Base-by-base conservation (phyloP, 352 stramenopile species). In the Phytophthora litchii region DNA sequence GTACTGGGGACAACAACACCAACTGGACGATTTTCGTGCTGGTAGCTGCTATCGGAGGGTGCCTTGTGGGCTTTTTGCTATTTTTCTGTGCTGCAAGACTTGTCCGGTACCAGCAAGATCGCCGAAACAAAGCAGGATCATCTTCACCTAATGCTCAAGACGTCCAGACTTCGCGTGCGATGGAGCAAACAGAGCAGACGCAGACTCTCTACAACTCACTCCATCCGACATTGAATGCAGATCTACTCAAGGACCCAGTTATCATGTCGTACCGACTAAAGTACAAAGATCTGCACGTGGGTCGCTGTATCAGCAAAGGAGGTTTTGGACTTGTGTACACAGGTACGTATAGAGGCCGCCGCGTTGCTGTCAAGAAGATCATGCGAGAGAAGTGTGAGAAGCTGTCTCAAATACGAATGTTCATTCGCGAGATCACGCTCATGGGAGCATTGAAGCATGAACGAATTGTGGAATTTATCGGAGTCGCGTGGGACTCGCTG, bases 401-500 rank as follows among this genome's bases (percentile, higher is more conserved):
- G 40, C 34, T 72, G 2, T 55, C 50, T 4, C 70, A 77, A 34
- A 78, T 80, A 19, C 58, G 57, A 5, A 67, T 70, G 60, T 80
- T 80, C 19, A 45, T 78, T 21, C 66, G 57, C 2, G 83, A 92
- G 51, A 91, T 92, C 42, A 74, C 59, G n/a, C 62, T 89, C n/a
- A 80, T 89, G 66, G 68, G 70, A 3, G 75, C 68, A 8, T 60
- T 91, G 1, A 64, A 74, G n/a, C 83, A 92, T 14, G 67, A 76
- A 16, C 75, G 71, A n/a, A 85, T 92, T 17, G 76, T 92, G 8
- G 75, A 81, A 47, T 92, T 91, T 21, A 63, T 91, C 5, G 83
- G 83, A 3, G 80, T 90, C 1, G 68, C 80, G 4, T 92, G 82
- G 79, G 80, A 88, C 31, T 76, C 72, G 1, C 59, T 88, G 2